Conservation (phyloP, 169 alveolate genomes). For the Eimeria zaria region DNA sequence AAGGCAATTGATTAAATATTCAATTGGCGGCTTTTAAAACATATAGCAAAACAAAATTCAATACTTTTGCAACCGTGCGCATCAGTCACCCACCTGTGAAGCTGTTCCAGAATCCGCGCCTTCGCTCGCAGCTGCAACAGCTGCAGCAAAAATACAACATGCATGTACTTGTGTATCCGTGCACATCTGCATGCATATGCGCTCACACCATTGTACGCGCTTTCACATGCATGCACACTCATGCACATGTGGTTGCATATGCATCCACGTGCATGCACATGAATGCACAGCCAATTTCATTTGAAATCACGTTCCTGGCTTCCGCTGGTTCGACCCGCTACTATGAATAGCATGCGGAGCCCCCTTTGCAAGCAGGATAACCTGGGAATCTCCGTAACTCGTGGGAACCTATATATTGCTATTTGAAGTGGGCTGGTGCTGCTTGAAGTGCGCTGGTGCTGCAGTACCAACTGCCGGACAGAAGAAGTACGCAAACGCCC, state of each 20-base stretch:
- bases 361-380: background rate
- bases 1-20: background rate
- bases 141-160: constrained; percentile 43
- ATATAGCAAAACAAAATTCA: too few species aligned
- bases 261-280: background rate
- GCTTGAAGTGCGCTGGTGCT: background rate
- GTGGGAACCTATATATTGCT: too few species aligned
- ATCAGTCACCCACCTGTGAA: constrained; percentile 24
- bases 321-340: background rate
- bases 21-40: too few species aligned
- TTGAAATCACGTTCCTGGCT: background rate
- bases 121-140: constrained; percentile 75
- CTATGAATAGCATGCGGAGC: background rate
- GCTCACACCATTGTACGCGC: too few species aligned
- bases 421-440: background rate
- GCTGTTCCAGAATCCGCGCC: constrained; percentile 66
- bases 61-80: background rate
- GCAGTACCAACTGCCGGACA: background rate
- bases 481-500: background rate
- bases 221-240: too few species aligned
- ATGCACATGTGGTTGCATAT: background rate
- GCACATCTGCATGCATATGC: background rate
- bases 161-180: too few species aligned
- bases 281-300: background rate
- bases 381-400: background rate